phyloP scores from a whole-genome alignment of 805 yeast species.

The Lipomyces mesembrius region DNA sequence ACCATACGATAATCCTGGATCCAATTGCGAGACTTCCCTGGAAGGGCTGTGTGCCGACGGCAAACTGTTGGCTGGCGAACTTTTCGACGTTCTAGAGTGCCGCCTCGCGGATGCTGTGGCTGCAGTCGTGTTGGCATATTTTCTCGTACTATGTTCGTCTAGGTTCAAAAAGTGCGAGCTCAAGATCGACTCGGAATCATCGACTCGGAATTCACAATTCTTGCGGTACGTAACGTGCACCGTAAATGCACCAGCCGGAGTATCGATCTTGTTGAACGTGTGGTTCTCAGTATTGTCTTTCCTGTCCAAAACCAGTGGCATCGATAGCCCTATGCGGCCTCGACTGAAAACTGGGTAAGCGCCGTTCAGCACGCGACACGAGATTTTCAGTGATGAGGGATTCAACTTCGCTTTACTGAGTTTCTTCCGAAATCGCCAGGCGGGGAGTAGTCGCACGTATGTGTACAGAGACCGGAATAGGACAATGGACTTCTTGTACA shows the following conservation, averaged over 20 bases:
- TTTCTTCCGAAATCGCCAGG: constrained; percentile 60
- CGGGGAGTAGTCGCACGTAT: constrained; percentile 69
- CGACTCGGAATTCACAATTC: constrained; percentile 68
- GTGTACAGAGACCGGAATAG: constrained; percentile 76
- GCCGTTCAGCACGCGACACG: constrained; percentile 67
- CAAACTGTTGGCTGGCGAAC: constrained; percentile 15
- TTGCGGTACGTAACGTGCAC: constrained; percentile 80
- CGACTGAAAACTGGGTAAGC: constrained; percentile 69
- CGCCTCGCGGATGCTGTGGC: constrained; percentile 16
- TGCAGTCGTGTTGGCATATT: constrained; percentile 11
- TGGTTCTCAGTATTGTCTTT: constrained; percentile 54
- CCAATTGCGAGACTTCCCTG: neutral
- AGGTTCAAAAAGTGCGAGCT: constrained; percentile 60
- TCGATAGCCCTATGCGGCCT: constrained; percentile 48
- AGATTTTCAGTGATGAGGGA: constrained; percentile 53
- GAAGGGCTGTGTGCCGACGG: constrained; percentile 8
- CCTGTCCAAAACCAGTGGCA: constrained; percentile 50
- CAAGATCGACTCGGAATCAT: constrained; percentile 66
- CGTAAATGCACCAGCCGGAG: constrained; percentile 73
- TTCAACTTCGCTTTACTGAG: constrained; percentile 50
- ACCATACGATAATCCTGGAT: constrained; percentile 20
- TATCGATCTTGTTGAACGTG: constrained; percentile 69
- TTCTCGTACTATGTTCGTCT: constrained; percentile 44
- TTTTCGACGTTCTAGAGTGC: constrained; percentile 14
- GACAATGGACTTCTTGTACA: constrained; percentile 75